Percentiles rank a stretch among this genome's conserved stretches.
phyloP scores from a whole-genome alignment of 2,329 filamentous ascomycete species.

The Diaporthe amygdali region DNA sequence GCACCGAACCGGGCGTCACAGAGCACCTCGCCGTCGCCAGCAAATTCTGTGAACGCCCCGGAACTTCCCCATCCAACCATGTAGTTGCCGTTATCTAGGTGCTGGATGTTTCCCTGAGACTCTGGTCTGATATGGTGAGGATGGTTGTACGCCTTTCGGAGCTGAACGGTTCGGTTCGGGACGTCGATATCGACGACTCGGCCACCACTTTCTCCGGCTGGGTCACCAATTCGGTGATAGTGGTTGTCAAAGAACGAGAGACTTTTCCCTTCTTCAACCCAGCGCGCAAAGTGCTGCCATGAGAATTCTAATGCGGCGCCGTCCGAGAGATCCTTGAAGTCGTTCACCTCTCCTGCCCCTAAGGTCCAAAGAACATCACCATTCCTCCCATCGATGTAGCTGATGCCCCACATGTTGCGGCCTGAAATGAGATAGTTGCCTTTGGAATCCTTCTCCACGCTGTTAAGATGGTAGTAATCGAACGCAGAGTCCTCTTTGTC shows the following conservation, averaged over 20 bases:
- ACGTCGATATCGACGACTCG: slow-evolving; percentile 33
- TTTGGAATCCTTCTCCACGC: slow-evolving; percentile 36
- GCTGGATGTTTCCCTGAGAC: slow-evolving; percentile 54
- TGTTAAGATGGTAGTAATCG: slow-evolving; percentile 46
- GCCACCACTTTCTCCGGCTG: slow-evolving; percentile 28
- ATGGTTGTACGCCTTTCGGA: slow-evolving; percentile 37
- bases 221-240: slow-evolving; percentile 25
- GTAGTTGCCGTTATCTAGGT: slow-evolving; percentile 57
- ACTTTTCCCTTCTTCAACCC: slow-evolving; percentile 29
- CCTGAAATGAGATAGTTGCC: slow-evolving; percentile 45
- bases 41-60: slow-evolving; percentile 26
- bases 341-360: slow-evolving; percentile 37
- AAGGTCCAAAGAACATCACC: slow-evolving; percentile 43
- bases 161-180: slow-evolving; percentile 32
- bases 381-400: slow-evolving; percentile 27
- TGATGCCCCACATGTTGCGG: slow-evolving; percentile 37
- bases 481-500: slow-evolving; percentile 28
- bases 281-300: slow-evolving; percentile 45
- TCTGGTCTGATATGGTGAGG: slow-evolving; percentile 27
- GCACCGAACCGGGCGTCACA: slow-evolving; percentile 28
- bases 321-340: slow-evolving; percentile 39
- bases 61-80: slow-evolving; percentile 56
- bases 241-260: slow-evolving; percentile 46
- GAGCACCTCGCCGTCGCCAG: slow-evolving; percentile 24
- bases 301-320: slow-evolving; percentile 40